Evolutionary conservation across 495 filamentous ascomycete genomes (phyloP).

Genomic region (Tuber magnatum): DNA sequence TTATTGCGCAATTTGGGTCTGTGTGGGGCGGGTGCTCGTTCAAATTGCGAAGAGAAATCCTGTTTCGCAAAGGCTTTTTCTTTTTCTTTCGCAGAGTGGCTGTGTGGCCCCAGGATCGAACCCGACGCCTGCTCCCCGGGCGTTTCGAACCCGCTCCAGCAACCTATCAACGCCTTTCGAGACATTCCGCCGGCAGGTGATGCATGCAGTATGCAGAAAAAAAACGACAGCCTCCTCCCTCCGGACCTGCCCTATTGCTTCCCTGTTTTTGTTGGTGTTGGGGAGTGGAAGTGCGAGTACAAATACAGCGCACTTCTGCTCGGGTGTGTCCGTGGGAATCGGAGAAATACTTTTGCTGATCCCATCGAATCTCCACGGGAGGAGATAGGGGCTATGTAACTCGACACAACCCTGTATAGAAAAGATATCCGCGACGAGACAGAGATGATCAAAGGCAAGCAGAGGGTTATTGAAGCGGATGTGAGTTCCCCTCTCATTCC

Average conservation of each 20-base stretch:
- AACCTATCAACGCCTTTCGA: background rate
- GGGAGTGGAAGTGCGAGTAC: background rate
- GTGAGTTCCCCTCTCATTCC: background rate
- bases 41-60: too few species aligned
- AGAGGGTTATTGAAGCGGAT: background rate
- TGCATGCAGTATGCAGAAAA: background rate
- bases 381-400: too few species aligned
- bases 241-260: background rate
- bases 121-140: background rate
- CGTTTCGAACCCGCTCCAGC: background rate
- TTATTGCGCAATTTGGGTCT: too few species aligned
- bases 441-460: background rate
- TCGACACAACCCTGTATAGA: background rate
- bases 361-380: too few species aligned
- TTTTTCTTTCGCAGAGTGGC: background rate
- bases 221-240: background rate
- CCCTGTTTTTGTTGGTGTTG: background rate
- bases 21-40: too few species aligned
- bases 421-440: background rate
- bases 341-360: background rate
- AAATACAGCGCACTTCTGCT: background rate
- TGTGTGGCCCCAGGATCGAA: background rate
- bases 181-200: background rate
- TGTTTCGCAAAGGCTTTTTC: too few species aligned
- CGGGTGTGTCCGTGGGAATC: background rate